Percentiles rank a stretch among this genome's conserved stretches.
Conservation (phyloP, 2,329 filamentous ascomycete species). For the Fusarium torreyae region DNA sequence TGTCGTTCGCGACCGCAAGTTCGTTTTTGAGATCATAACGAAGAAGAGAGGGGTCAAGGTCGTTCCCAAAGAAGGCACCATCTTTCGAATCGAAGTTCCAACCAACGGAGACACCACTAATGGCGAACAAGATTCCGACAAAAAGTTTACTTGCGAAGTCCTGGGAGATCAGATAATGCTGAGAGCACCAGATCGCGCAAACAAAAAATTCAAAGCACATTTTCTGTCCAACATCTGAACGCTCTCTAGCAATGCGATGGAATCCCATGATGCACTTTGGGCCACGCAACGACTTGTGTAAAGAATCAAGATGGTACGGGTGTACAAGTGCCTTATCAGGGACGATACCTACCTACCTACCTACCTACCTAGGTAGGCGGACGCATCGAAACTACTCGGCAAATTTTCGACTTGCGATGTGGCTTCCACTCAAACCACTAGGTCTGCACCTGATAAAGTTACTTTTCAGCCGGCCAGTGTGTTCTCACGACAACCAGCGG, state of each 20-base stretch:
- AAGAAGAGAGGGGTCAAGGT: slow-evolving; percentile 78
- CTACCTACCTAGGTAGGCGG: background rate
- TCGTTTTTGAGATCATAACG: slow-evolving; percentile 88
- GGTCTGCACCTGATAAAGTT: background rate
- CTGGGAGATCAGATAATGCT: slow-evolving; percentile 90
- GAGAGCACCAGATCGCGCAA: slow-evolving; percentile 86
- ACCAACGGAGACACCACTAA: slow-evolving; percentile 25
- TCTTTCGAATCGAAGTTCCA: slow-evolving; percentile 84
- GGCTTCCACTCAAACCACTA: background rate
- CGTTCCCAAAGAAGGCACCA: slow-evolving; percentile 90
- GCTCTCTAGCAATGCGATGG: background rate
- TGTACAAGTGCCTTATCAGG: background rate
- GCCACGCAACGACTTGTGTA: background rate
- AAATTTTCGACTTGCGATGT: background rate
- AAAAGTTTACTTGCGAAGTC: slow-evolving; percentile 81
- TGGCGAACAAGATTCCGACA: slow-evolving; percentile 38
- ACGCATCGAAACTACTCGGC: background rate
- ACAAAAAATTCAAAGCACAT: slow-evolving; percentile 91
- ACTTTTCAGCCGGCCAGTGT: background rate
- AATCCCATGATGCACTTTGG: background rate
- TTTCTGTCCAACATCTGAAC: slow-evolving; percentile 80
- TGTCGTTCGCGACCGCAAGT: slow-evolving; percentile 89
- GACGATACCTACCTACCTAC: background rate
- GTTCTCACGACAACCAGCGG: background rate
- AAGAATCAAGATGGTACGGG: background rate